These are phyloP conservation scores for Ceratopteris richardii DNA, from an alignment of 75 land plant genomes.

Conservation along the genomic window DNA sequence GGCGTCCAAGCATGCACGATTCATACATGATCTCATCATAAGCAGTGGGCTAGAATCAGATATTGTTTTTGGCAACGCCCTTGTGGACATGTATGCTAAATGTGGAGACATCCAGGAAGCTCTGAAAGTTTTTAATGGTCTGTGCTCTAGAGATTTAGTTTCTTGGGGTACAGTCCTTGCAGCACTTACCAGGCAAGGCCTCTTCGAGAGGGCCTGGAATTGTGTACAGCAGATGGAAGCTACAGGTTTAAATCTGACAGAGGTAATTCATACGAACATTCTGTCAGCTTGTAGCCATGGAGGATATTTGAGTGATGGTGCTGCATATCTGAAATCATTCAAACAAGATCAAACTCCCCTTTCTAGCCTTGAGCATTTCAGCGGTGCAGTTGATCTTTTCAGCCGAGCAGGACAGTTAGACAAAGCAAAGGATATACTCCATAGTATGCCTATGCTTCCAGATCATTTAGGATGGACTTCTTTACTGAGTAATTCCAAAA, in stretches of 20 bases:
- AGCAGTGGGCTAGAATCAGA: slow-evolving; percentile 8
- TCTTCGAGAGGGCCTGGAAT: background rate
- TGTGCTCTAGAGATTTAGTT: slow-evolving; percentile 23
- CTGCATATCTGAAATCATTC: background rate
- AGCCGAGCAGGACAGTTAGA: slow-evolving; percentile 11
- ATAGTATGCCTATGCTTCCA: background rate
- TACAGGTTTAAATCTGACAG: background rate
- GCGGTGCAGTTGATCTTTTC: slow-evolving; percentile 10
- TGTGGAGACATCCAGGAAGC: background rate
- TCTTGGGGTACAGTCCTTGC: slow-evolving; percentile 66
- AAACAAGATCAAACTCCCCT: background rate
- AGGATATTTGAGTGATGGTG: background rate
- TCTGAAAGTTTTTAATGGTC: slow-evolving; percentile 1
- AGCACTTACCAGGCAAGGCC: slow-evolving; percentile 48
- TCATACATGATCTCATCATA: background rate
- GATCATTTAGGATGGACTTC: background rate
- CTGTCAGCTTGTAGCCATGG: slow-evolving; percentile 3
- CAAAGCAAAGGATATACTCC: slow-evolving; percentile 2
- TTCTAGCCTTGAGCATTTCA: slow-evolving; percentile 3
- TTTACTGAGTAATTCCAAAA: background rate
- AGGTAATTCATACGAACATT: background rate
- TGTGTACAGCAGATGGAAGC: background rate
- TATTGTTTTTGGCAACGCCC: slow-evolving; percentile 7
- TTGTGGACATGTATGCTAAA: slow-evolving; percentile 19
- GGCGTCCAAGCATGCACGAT: background rate